A percentile compares a stretch with the other conserved stretches of the same genome.
These are phyloP conservation scores for Solanum sitiens DNA, from an alignment of 257 asterid genomes.

Conservation along the genomic window DNA sequence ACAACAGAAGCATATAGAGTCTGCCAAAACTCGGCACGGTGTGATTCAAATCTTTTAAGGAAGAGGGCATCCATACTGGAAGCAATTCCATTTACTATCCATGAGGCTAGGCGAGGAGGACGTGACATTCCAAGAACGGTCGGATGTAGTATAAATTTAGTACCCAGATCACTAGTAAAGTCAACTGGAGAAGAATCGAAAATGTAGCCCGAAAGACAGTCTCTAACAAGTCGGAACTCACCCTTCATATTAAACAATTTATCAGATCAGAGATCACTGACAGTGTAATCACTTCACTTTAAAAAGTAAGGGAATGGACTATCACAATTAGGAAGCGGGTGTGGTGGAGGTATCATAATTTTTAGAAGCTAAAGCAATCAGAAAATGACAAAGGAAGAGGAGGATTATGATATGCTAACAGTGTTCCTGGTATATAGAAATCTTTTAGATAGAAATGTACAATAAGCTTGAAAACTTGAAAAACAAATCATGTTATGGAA, in stretches of 20 bases:
- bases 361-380: background rate
- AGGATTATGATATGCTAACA: background rate
- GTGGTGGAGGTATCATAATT: background rate
- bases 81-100: constrained; percentile 63
- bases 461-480: background rate
- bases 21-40: constrained; percentile 97
- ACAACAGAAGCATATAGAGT: constrained; percentile 79
- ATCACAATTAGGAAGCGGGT: background rate
- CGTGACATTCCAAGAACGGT: constrained; percentile 47
- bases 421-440: too few relatives aligned
- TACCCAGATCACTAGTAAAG: constrained; percentile 71
- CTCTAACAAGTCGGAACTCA: constrained; percentile 59
- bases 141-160: constrained; percentile 73
- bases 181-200: constrained; percentile 91
- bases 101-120: constrained; percentile 66
- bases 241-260: constrained; percentile 31
- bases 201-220: constrained; percentile 74
- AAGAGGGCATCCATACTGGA: constrained; percentile 77
- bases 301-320: background rate
- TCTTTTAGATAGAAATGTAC: background rate
- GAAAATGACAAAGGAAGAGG: background rate
- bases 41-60: constrained; percentile 63
- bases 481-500: background rate
- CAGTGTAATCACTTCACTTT: background rate
- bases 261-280: background rate